Percentiles rank a stretch among this genome's conserved stretches.
phyloP scores from a whole-genome alignment of 148 eudicot species.

The Vaccinium darrowii region DNA sequence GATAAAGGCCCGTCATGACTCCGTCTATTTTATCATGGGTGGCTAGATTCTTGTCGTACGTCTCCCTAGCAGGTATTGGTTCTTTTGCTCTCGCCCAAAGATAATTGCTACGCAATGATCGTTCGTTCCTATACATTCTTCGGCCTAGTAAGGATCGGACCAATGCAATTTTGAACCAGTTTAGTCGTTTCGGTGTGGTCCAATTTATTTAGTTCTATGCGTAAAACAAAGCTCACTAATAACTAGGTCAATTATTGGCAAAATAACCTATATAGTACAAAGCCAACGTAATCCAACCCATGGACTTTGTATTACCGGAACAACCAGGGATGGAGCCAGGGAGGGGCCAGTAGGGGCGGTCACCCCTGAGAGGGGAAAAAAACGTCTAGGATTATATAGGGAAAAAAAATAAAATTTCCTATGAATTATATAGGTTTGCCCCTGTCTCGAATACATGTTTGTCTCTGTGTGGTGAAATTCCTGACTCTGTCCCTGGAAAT shows the following conservation, averaged over 20 bases:
- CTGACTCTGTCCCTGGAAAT: too few species aligned
- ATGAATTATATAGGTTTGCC: too few species aligned
- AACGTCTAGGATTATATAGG: too few species aligned
- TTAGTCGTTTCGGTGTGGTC: background rate
- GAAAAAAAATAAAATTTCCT: too few species aligned
- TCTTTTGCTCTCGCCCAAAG: background rate
- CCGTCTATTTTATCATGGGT: background rate
- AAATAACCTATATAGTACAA: background rate
- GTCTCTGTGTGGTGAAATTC: too few species aligned
- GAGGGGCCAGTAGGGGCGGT: too few species aligned
- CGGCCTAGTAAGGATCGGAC: background rate
- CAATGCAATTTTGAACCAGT: background rate
- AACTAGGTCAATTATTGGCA: background rate
- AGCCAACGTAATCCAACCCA: background rate
- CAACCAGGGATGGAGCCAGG: background rate
- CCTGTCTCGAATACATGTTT: too few species aligned
- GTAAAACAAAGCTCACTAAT: background rate
- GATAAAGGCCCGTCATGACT: background rate
- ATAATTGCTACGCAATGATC: background rate
- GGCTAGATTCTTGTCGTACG: background rate
- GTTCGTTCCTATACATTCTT: background rate
- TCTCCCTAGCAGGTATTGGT: background rate
- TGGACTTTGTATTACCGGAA: background rate
- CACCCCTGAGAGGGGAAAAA: too few species aligned
- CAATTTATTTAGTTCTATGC: background rate